Evolutionary conservation across 306 rosid species (phyloP).

Genomic region (Cercis canadensis): DNA sequence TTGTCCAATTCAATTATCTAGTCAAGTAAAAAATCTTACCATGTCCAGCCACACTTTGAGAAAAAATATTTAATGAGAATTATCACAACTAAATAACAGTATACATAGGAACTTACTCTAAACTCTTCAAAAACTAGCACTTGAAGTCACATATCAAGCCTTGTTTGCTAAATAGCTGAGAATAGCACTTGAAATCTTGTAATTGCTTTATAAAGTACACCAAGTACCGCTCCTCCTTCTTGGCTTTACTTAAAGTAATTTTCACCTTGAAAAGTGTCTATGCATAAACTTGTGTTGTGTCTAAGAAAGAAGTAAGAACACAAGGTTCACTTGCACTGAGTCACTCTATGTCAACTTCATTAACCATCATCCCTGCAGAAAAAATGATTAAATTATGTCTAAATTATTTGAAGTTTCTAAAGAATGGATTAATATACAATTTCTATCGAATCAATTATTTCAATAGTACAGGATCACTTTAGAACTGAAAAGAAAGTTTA

Average conservation of each 20-base stretch:
- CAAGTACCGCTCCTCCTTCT: neutral
- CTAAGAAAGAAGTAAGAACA: neutral
- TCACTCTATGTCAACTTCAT: neutral
- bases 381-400: conserved; percentile 3
- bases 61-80: too few relatives aligned
- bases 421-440: neutral
- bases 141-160: too few relatives aligned
- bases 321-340: neutral
- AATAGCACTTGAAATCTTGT: too few relatives aligned
- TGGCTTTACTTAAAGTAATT: neutral
- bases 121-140: too few relatives aligned
- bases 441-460: neutral
- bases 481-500: conserved; percentile 5
- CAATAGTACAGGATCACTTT: conserved; percentile 2
- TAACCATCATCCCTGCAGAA: conserved; percentile 28
- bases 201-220: too few relatives aligned
- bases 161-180: too few relatives aligned
- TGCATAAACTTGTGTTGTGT: conserved; percentile 1
- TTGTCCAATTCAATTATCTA: too few relatives aligned
- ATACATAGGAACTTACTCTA: too few relatives aligned
- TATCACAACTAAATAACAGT: too few relatives aligned
- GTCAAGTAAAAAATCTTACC: too few relatives aligned
- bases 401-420: neutral
- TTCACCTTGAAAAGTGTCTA: conserved; percentile 20
- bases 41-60: too few relatives aligned